Evolutionary conservation across 2,329 filamentous ascomycete genomes (phyloP).

Genomic region (Fusarium napiforme): DNA sequence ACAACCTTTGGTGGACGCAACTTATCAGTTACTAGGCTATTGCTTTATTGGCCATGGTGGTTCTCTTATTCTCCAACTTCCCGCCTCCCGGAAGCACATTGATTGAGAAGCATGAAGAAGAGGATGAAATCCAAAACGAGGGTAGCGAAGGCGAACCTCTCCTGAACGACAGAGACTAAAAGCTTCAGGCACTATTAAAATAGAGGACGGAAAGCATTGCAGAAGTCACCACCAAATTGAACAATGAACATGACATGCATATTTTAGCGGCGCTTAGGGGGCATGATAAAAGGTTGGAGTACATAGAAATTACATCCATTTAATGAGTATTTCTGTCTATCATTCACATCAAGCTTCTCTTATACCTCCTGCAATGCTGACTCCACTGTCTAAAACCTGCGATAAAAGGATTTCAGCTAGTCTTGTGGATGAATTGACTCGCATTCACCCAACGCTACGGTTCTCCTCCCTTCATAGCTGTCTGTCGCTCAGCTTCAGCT

Average conservation of each 20-base stretch:
- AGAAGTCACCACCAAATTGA: neutral
- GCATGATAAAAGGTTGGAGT: neutral
- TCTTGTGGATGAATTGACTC: neutral
- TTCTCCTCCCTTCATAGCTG: neutral
- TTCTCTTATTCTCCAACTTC: conserved; percentile 57
- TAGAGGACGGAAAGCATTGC: rapidly evolving
- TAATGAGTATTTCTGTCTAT: neutral
- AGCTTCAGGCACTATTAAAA: rapidly evolving
- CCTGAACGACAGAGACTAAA: neutral
- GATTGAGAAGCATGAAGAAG: conserved; percentile 42
- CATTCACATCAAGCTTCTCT: neutral
- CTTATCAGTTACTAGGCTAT: conserved; percentile 56
- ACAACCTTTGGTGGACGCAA: too few species aligned
- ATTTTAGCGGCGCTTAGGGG: neutral
- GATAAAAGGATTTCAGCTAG: too few species aligned
- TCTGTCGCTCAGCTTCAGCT: neutral
- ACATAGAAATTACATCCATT: neutral
- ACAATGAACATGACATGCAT: neutral
- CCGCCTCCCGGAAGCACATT: conserved; percentile 52
- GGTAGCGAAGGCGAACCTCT: neutral
- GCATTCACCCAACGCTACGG: neutral
- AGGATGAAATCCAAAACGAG: neutral
- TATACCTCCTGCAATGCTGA: neutral
- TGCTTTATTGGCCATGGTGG: conserved; percentile 56
- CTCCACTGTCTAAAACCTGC: too few species aligned